Base-by-base conservation (phyloP, 148 eudicot genomes). In the Polygonum maritimum region DNA sequence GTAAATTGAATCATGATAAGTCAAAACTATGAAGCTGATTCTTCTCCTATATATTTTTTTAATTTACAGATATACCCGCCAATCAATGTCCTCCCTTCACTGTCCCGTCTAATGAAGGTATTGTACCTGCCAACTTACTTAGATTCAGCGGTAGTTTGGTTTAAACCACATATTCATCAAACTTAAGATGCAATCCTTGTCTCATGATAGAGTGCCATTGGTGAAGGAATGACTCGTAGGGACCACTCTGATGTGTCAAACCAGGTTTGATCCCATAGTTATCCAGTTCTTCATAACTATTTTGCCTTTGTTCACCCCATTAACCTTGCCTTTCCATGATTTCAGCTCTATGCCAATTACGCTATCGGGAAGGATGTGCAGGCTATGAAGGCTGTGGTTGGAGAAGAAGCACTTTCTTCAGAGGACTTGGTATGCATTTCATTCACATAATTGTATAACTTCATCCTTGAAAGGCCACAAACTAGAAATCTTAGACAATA, bases 321-420 rank as follows among this genome's bases (percentile, higher is more conserved):
- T 21, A n/a, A 26, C 54, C 7, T 44, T 15, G 21, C 44, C 31
- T 10, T 41, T n/a, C 54, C 22, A 3, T 77, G 35, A 38, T 48
- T 49, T 60, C 83, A 91, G 96, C 80, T 91, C 69, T 91, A 91
- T 81, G 96, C 96, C 75, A 91, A 91, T 80, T 91, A 91, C 79
- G 96, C 96, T 47, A 91, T 91, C 45, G 96, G 96, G 39, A 91
- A 91, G 84, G 96, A 91, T 80, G 96, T 91, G 58, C 96, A 91
- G 79, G 96, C 96, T 21, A 91, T 91, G 96, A 91, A 91, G 79
- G 96, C 96, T 51, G 96, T 91, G 88, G 96, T 91, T 41, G 96
- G 96, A 81, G 96, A 91, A 81, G 96, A 91, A 86, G 96, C 96
- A 10, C 91, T 91, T 73, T 91, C 96, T 82, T 91, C 96, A n/a